Conservation (phyloP, 306 rosid genomes). For the Inga leiocalycina region DNA sequence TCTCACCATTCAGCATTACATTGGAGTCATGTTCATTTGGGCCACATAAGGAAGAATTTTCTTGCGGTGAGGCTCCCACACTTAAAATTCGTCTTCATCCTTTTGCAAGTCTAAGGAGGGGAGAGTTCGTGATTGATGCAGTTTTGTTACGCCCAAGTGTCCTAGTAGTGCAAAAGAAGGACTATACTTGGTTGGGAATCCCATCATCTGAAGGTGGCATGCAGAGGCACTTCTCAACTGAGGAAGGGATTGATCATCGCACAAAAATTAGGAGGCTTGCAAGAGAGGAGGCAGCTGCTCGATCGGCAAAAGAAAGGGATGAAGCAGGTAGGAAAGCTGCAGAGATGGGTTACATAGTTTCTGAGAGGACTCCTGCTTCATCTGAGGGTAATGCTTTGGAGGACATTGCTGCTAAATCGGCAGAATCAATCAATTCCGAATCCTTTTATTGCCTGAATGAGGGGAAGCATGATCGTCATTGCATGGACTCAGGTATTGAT, state of each 20-base stretch:
- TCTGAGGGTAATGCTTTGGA: conserved; percentile 44
- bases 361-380: conserved; percentile 48
- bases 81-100: conserved; percentile 74
- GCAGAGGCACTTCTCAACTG: conserved; percentile 54
- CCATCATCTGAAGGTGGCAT: conserved; percentile 55
- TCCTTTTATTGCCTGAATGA: conserved; percentile 64
- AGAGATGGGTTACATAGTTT: conserved; percentile 70
- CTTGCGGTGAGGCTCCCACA: conserved; percentile 81
- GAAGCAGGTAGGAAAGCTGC: conserved; percentile 76
- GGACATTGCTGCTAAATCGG: conserved; percentile 42
- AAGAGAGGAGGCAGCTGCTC: conserved; percentile 64
- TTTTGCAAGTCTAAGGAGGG: conserved; percentile 82
- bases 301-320: conserved; percentile 62
- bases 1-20: conserved; percentile 85
- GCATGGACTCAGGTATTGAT: conserved; percentile 79
- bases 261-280: conserved; percentile 70
- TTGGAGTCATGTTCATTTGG: conserved; percentile 84
- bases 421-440: conserved; percentile 35
- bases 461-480: conserved; percentile 69
- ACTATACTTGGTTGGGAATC: conserved; percentile 88
- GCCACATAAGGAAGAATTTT: conserved; percentile 78
- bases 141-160: conserved; percentile 71
- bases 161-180: conserved; percentile 79
- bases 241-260: conserved; percentile 78
- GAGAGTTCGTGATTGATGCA: conserved; percentile 87